phyloP scores from a whole-genome alignment of 106 monocot species.

The Iris macrosiphon region DNA sequence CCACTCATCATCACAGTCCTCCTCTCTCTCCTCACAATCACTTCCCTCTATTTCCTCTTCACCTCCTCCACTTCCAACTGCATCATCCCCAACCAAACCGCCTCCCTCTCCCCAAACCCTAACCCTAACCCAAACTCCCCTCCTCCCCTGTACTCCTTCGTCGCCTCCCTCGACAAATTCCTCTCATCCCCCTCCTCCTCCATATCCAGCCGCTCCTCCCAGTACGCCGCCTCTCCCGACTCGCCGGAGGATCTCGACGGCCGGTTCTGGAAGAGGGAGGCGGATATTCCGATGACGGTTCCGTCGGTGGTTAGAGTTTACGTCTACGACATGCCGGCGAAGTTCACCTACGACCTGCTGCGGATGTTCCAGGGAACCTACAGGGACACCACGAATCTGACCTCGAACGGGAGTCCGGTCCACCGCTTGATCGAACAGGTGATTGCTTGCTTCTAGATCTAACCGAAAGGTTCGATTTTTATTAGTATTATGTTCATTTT shows the following conservation, averaged over 20 bases:
- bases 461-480: no score
- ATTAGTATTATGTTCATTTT: no score
- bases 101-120: not conserved
- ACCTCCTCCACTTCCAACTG: constrained; percentile 7
- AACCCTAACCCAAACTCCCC: constrained; percentile 4
- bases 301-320: constrained; percentile 52
- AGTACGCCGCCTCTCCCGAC: not conserved
- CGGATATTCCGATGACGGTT: constrained; percentile 15
- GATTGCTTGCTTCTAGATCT: no score
- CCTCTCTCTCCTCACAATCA: constrained; percentile 3
- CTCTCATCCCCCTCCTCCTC: constrained; percentile 50
- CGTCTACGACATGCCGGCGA: constrained; percentile 89
- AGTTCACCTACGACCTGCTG: constrained; percentile 86
- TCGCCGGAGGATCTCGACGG: constrained; percentile 34
- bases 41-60: constrained; percentile 16
- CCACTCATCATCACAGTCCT: constrained; percentile 8
- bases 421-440: constrained; percentile 94
- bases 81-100: not conserved
- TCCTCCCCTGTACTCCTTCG: constrained; percentile 56
- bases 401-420: constrained; percentile 91
- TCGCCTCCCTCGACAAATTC: constrained; percentile 69
- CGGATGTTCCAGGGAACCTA: constrained; percentile 56
- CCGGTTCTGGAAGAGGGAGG: constrained; percentile 40
- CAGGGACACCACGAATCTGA: constrained; percentile 61
- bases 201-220: not conserved